Evolutionary conservation across 2,329 filamentous ascomycete species (phyloP).

Genomic region (Fusarium algeriense): DNA sequence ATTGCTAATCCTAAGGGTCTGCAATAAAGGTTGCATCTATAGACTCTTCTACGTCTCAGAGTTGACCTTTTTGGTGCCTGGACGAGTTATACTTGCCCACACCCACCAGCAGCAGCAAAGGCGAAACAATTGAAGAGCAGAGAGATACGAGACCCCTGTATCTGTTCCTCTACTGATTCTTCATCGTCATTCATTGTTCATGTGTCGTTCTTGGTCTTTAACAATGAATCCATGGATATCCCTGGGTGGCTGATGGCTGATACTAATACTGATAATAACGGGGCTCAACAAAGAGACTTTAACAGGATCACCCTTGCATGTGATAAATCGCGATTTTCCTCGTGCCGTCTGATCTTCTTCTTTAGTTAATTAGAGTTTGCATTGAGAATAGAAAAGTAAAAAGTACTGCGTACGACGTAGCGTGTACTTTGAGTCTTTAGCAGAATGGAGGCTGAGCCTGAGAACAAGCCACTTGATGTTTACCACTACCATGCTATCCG

Average conservation of each 20-base stretch:
- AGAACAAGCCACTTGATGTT: background rate
- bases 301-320: slow-evolving; percentile 20
- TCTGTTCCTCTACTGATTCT: background rate
- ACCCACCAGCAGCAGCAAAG: slow-evolving; percentile 3
- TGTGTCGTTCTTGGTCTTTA: slow-evolving; percentile 14
- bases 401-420: background rate
- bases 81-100: slow-evolving; percentile 3
- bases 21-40: slow-evolving; percentile 7
- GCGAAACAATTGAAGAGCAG: background rate
- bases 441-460: background rate
- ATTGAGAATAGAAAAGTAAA: slow-evolving; percentile 3
- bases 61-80: slow-evolving; percentile 24
- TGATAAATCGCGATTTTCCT: slow-evolving; percentile 2
- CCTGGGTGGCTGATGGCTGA: background rate
- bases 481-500: background rate
- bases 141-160: slow-evolving; percentile 8
- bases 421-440: background rate
- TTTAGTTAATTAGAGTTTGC: slow-evolving; percentile 2
- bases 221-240: slow-evolving; percentile 1
- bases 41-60: background rate
- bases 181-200: slow-evolving; percentile 30
- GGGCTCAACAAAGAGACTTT: slow-evolving; percentile 21
- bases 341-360: background rate
- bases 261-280: background rate
- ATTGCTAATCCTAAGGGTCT: slow-evolving; percentile 13